A percentile compares a stretch with the other conserved stretches of the same genome.
These are phyloP conservation scores for Calendula officinalis DNA, from an alignment of 129 eudicot species.

Conservation along the genomic window DNA sequence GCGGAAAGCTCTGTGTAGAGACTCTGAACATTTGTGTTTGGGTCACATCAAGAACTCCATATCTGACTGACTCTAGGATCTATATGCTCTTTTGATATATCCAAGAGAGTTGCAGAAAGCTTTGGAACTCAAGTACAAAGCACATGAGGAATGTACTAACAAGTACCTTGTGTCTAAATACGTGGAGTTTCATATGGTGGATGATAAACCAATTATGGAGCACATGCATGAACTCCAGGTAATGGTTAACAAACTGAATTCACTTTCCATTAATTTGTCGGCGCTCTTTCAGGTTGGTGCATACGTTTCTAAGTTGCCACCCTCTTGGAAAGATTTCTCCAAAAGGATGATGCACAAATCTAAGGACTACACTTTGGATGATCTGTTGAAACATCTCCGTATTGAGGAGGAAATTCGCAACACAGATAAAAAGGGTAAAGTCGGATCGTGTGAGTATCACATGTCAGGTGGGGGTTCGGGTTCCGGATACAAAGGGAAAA, in stretches of 20 bases:
- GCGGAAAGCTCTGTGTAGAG: too few relatives aligned
- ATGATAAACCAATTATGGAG: not conserved
- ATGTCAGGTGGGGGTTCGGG: too few relatives aligned
- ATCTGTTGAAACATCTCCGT: too few relatives aligned
- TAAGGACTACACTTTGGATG: too few relatives aligned
- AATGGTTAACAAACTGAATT: not conserved
- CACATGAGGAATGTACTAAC: conserved; percentile 3
- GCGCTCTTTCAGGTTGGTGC: not conserved
- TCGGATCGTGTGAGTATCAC: too few relatives aligned
- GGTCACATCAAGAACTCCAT: too few relatives aligned
- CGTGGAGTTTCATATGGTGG: not conserved
- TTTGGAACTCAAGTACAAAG: not conserved
- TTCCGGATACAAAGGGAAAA: too few relatives aligned
- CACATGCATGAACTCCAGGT: conserved; percentile 6
- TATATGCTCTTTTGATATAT: not conserved
- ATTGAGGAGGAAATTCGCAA: too few relatives aligned
- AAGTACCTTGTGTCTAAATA: not conserved
- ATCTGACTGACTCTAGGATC: not conserved
- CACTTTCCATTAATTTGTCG: not conserved
- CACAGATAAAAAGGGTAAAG: too few relatives aligned
- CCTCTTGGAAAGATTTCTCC: not conserved
- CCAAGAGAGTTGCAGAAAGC: not conserved
- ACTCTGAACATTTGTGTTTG: too few relatives aligned
- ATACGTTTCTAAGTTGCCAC: not conserved
- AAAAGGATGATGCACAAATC: not conserved